phyloP scores from a whole-genome alignment of 371 early-diverging fungal genomes.

The Actinomucor elegans region DNA sequence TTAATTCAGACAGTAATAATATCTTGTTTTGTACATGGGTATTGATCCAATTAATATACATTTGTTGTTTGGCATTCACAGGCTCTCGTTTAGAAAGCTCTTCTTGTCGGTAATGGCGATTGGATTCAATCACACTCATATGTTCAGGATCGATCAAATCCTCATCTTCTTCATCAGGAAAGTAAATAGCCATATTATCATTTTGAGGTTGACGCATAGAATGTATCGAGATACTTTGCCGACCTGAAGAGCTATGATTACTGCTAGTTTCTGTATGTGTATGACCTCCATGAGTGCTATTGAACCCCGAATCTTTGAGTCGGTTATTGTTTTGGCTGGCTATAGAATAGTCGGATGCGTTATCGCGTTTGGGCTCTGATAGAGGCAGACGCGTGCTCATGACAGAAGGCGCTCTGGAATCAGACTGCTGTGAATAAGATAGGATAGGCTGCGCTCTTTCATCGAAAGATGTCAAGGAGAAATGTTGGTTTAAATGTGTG shows the following conservation, averaged over 20 bases:
- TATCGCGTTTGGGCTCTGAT: neutral
- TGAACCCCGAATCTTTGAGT: conserved; percentile 29
- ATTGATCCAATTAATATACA: conserved; percentile 60
- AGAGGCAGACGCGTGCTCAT: neutral
- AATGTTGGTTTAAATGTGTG: conserved; percentile 4
- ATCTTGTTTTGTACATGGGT: conserved; percentile 33
- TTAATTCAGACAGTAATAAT: conserved; percentile 36
- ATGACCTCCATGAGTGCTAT: conserved; percentile 6
- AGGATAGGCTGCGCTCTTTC: conserved; percentile 7
- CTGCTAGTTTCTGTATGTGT: conserved; percentile 9
- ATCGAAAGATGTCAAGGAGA: conserved; percentile 7
- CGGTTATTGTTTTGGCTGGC: neutral
- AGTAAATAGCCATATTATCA: neutral
- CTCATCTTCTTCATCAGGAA: conserved; percentile 39
- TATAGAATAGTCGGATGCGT: conserved; percentile 6
- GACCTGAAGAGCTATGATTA: conserved; percentile 3
- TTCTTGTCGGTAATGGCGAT: conserved; percentile 3
- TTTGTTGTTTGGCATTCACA: conserved; percentile 6
- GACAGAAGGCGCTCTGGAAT: conserved; percentile 2
- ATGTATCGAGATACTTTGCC: neutral
- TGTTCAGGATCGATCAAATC: conserved; percentile 50
- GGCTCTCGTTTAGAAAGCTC: too few species aligned
- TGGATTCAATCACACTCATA: conserved; percentile 15
- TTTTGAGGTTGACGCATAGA: neutral
- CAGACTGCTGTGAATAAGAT: neutral